Percentiles rank a stretch among this genome's conserved stretches.
These are phyloP conservation scores for Pseudopyricularia cyperi DNA, from an alignment of 2,329 filamentous ascomycete species.

Conservation along the genomic window DNA sequence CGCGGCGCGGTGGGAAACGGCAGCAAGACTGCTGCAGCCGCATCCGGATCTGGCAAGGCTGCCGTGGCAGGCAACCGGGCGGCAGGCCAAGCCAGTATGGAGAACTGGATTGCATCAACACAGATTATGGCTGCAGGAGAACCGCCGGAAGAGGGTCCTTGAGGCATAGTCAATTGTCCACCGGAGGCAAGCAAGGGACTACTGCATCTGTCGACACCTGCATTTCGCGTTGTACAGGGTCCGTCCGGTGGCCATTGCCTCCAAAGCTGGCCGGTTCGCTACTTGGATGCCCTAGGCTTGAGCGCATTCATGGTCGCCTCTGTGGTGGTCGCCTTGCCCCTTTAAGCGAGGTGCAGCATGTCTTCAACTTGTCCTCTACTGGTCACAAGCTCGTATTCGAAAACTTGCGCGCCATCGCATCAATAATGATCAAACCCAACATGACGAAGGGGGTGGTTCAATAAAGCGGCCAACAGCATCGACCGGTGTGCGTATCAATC, in stretches of 20 bases:
- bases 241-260: background rate
- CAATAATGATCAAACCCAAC: background rate
- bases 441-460: no score
- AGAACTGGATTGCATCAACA: slow-evolving; percentile 75
- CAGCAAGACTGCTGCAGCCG: background rate
- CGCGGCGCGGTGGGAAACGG: slow-evolving; percentile 29
- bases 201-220: background rate
- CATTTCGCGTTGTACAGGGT: background rate
- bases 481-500: background rate
- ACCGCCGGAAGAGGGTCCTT: slow-evolving; percentile 12
- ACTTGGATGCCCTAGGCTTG: background rate
- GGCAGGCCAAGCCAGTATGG: slow-evolving; percentile 59
- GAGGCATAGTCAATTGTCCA: slow-evolving; percentile 17
- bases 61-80: slow-evolving; percentile 18
- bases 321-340: no score
- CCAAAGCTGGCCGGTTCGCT: background rate
- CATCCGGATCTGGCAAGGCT: slow-evolving; percentile 1
- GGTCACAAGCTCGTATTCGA: background rate
- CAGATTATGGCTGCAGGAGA: slow-evolving; percentile 38
- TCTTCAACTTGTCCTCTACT: background rate
- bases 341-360: background rate
- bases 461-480: background rate
- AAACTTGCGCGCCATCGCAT: background rate
- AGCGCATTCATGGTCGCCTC: background rate
- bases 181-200: background rate